A percentile compares a stretch with the other conserved stretches of the same genome.
These are phyloP conservation scores for Spatholobus suberectus DNA, from an alignment of 306 rosid genomes.

Conservation along the genomic window DNA sequence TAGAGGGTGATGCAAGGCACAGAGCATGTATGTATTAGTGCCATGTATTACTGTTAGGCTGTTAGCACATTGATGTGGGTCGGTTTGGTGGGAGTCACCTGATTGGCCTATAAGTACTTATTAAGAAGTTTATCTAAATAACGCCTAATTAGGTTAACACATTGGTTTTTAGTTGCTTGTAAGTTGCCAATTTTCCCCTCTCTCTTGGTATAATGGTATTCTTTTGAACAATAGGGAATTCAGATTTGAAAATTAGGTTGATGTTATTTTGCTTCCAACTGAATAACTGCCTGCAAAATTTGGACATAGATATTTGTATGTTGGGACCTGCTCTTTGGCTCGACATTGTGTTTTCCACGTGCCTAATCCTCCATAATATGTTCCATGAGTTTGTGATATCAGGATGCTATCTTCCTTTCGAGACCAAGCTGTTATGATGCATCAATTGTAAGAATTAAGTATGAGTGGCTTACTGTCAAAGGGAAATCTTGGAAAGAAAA, in stretches of 20 bases:
- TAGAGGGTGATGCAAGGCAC: no score
- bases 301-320: not conserved
- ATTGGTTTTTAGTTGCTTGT: not conserved
- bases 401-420: conserved; percentile 10
- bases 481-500: not conserved
- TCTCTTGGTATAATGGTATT: not conserved
- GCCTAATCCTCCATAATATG: not conserved
- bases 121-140: no score
- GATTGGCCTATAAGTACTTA: not conserved
- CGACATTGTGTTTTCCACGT: not conserved
- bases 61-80: not conserved
- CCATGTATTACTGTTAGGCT: not conserved
- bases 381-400: not conserved
- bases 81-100: not conserved
- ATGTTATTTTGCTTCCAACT: not conserved
- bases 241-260: not conserved
- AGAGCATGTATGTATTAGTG: no score
- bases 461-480: not conserved
- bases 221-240: conserved; percentile 13
- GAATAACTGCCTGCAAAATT: not conserved
- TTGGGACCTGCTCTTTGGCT: not conserved
- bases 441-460: not conserved
- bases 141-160: not conserved
- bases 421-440: conserved; percentile 28
- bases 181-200: not conserved